A percentile compares a stretch with the other conserved stretches of the same genome.
Evolutionary conservation across 371 early-diverging fungal genomes (phyloP).

Genomic region (Amoeboaphelidium protococcarum): DNA sequence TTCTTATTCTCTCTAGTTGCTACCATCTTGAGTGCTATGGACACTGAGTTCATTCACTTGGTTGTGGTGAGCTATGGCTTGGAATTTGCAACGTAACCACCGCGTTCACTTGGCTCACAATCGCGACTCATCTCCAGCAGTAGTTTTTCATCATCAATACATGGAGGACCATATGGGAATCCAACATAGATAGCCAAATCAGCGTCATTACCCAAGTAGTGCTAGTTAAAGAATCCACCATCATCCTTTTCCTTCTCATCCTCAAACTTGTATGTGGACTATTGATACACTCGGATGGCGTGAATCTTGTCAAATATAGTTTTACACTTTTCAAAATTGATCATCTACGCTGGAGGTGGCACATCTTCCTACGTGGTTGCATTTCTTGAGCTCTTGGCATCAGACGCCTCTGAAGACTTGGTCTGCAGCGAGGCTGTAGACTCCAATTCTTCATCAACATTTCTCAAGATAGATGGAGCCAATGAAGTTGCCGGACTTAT

Average conservation of each 20-base stretch:
- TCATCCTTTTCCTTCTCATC: neutral
- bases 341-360: neutral
- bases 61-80: too few species aligned
- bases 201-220: neutral
- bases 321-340: neutral
- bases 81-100: too few species aligned
- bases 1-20: too few species aligned
- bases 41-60: too few species aligned
- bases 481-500: too few species aligned
- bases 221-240: neutral
- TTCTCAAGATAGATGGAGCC: too few species aligned
- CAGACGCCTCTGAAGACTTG: too few species aligned
- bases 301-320: neutral
- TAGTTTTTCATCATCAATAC: neutral
- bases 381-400: too few species aligned
- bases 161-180: neutral
- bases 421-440: too few species aligned
- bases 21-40: too few species aligned
- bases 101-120: neutral
- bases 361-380: too few species aligned
- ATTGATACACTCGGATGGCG: neutral
- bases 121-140: neutral
- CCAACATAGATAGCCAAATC: neutral
- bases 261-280: neutral
- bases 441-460: too few species aligned